Conservation (phyloP, 352 stramenopile species). For the Detonula confervacea region DNA sequence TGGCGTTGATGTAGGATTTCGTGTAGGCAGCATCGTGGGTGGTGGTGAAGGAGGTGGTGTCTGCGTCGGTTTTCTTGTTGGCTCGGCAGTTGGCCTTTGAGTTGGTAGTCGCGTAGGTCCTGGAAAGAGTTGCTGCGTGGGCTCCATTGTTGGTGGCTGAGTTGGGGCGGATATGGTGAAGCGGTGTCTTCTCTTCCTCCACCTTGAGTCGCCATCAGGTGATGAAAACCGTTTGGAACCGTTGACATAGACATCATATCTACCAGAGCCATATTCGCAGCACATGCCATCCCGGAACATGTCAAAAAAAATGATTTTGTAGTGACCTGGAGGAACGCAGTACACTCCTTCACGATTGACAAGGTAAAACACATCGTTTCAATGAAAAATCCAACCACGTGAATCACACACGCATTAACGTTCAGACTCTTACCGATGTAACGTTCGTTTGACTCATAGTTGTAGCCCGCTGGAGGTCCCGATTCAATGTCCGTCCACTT, state of each 20-base stretch:
- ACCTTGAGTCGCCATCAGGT: neutral
- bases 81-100: neutral
- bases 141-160: neutral
- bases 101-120: neutral
- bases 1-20: neutral
- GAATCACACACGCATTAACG: no score
- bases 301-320: constrained; percentile 24
- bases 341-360: no score
- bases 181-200: neutral
- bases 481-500: neutral
- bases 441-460: neutral
- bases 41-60: no score
- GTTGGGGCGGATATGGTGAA: neutral
- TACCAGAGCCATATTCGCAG: constrained; percentile 18
- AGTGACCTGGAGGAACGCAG: constrained; percentile 11
- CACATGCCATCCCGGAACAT: constrained; percentile 24
- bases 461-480: constrained; percentile 3
- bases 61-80: no score
- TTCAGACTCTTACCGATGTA: no score
- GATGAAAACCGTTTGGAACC: constrained; percentile 14
- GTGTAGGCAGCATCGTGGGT: neutral
- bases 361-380: no score
- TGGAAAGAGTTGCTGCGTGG: neutral
- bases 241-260: constrained; percentile 18
- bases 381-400: no score